Base-by-base conservation (phyloP, 2,329 filamentous ascomycete genomes). In the Pseudocercospora cruenta region DNA sequence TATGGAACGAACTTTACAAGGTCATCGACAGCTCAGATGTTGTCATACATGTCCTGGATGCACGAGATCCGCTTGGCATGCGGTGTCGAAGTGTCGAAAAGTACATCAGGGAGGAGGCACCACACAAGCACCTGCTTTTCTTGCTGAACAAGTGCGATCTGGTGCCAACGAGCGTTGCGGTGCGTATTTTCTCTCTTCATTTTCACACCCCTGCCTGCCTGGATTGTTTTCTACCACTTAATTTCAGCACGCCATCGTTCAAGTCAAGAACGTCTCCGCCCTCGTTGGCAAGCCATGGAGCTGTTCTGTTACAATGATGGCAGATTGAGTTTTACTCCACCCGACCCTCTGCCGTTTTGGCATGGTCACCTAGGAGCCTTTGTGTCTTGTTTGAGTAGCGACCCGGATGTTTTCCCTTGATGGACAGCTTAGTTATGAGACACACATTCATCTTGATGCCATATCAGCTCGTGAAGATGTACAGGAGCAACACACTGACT, bases 301-400 rank as follows among this genome's bases (percentile, higher is more conserved):
- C 88, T 84, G 82, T 82, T 92, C 94, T 96, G 95, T 99, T 99
- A 99, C 92, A 93, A 91, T 91, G 88, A 92, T 97, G 95, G 95
- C 90, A 98, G 88, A 99, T 89, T 80, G 84, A 97, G 85, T 58
- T 85, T 85, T 84, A 83, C 62, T 85, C 89, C 85, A 84, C 83
- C 84, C 83, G 91, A 90, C 78, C 83, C 84, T 85, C 84, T 86
- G 85, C 91, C 93, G 94, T 98, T 89, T 93, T 98, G 95, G 92
- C 85, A 83, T 83, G 86, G 83, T 85, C 93, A 91, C 85, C 84
- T 88, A 83, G 64, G 68, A 82, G 82, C 86, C 85, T 86, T 82
- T 66, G 85, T 95, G 92, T 90, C 90, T 91, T 90, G 89, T 92
- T 91, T 93, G 94, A 98, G 95, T 98, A 97, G 95, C 98, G 91